Percentiles rank a stretch among this genome's conserved stretches.
Evolutionary conservation across 2,329 filamentous ascomycete species (phyloP).

Genomic region (Sporothrix globosa): DNA sequence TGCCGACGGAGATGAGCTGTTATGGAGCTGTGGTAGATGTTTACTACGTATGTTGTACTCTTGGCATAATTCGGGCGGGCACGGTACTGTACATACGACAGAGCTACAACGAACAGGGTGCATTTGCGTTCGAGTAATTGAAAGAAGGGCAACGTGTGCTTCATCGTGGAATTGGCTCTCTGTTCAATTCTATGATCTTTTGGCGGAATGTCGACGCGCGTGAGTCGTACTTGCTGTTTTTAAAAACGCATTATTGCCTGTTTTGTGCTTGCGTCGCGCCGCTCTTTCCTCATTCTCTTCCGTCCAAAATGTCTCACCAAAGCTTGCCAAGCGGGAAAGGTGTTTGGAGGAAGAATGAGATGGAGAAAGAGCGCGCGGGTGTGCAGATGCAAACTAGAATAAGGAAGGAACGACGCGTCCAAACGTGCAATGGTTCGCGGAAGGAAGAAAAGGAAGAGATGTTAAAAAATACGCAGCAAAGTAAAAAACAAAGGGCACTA

Average conservation of each 20-base stretch:
- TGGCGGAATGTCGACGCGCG: slow-evolving; percentile 7
- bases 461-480: too few species aligned
- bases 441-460: not conserved
- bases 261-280: not conserved
- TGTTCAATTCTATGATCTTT: not conserved
- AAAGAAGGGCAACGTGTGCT: too few species aligned
- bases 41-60: too few species aligned
- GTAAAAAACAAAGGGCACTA: too few species aligned
- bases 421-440: not conserved
- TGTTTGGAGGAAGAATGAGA: not conserved
- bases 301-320: slow-evolving; percentile 5
- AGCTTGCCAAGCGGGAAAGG: not conserved
- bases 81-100: too few species aligned
- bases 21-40: not conserved
- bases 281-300: not conserved
- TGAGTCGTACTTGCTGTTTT: not conserved
- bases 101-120: too few species aligned
- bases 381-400: not conserved
- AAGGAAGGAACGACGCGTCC: not conserved
- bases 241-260: not conserved
- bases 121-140: too few species aligned
- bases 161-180: too few species aligned
- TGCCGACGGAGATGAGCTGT: slow-evolving; percentile 2
- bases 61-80: not conserved
- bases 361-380: not conserved